Base-by-base conservation (phyloP, 768 basidiomycete species). In the Leccinum broughii region DNA sequence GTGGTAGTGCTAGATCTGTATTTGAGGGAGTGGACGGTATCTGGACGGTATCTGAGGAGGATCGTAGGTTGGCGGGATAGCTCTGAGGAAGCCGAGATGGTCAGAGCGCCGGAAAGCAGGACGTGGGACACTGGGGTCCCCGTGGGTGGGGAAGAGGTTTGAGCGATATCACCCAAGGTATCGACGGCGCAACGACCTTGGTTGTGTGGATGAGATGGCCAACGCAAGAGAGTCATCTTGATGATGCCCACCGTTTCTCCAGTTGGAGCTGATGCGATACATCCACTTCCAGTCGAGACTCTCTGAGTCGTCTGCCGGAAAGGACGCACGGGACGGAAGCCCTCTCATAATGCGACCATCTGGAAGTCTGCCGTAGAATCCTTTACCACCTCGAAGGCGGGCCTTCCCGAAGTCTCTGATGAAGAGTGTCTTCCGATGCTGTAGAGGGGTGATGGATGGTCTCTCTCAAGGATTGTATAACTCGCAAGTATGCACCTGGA, bases 181-280 rank as follows among this genome's bases (percentile, higher is more conserved):
- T 77, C 71, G 26, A 86, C 78, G 24, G 75, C 66, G 68, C 89
- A 92, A 17, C 88, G 88, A 62, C 90, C 89, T 92, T 71, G 57
- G 54, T 63, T 39, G 46, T 44, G 53, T 67, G 68, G 62, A 61
- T 68, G 58, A 66, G 57, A 70, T 61, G 34, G 55, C 56, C 62
- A 65, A 56, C n/a, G 51, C 35, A 58, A 35, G 35, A 60, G 39
- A 67, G 57, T 55, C 22, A 59, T 28, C 65, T 41, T 48, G 50
- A 55, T 50, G 51, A 35, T 57, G 69, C 80, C 64, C 66, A 92
- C 91, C 91, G 74, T 76, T 88, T 70, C 82, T 82, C 91, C 91
- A 93, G 65, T 92, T 92, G 15, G 85, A 85, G 65, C 88, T 90
- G 62, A 92, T 88, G 57, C 89, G 82, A 72, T 91, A 92, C 90